phyloP scores from a whole-genome alignment of 441 rosid species.

The Eutrema salsugineum region DNA sequence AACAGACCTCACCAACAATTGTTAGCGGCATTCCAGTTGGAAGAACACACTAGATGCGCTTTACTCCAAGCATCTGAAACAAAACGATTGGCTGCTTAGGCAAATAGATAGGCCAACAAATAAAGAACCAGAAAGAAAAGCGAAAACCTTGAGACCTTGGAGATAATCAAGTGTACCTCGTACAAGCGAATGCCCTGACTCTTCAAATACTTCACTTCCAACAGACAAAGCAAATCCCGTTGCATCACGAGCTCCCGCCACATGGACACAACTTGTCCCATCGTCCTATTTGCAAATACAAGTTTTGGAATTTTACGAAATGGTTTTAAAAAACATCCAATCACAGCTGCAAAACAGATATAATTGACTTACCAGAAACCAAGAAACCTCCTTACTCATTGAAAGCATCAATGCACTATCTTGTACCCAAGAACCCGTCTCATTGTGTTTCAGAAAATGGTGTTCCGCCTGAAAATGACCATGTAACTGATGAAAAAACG shows the following conservation, averaged over 20 bases:
- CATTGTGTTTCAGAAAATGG: slow-evolving; percentile 91
- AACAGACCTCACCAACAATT: slow-evolving; percentile 86
- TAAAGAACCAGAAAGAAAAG: background rate
- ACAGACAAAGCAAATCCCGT: slow-evolving; percentile 79
- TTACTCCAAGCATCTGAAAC: slow-evolving; percentile 96
- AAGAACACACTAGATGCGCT: slow-evolving; percentile 89
- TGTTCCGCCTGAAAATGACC: slow-evolving; percentile 71
- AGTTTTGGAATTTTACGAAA: background rate
- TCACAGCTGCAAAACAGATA: background rate
- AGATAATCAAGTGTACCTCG: slow-evolving; percentile 91
- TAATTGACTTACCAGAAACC: slow-evolving; percentile 70
- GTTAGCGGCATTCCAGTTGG: slow-evolving; percentile 89
- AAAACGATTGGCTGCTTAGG: slow-evolving; percentile 22
- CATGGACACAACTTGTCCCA: slow-evolving; percentile 68
- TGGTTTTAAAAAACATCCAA: background rate
- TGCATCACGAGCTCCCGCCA: slow-evolving; percentile 86
- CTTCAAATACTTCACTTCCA: slow-evolving; percentile 95
- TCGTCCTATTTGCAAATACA: slow-evolving; percentile 55
- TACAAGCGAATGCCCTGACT: slow-evolving; percentile 88
- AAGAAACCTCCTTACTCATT: slow-evolving; percentile 95
- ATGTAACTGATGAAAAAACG: background rate
- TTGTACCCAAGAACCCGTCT: slow-evolving; percentile 97
- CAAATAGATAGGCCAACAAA: background rate
- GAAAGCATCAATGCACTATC: slow-evolving; percentile 91
- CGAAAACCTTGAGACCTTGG: slow-evolving; percentile 90